Conservation (phyloP, 495 filamentous ascomycete genomes). For the Annulohypoxylon nitens region DNA sequence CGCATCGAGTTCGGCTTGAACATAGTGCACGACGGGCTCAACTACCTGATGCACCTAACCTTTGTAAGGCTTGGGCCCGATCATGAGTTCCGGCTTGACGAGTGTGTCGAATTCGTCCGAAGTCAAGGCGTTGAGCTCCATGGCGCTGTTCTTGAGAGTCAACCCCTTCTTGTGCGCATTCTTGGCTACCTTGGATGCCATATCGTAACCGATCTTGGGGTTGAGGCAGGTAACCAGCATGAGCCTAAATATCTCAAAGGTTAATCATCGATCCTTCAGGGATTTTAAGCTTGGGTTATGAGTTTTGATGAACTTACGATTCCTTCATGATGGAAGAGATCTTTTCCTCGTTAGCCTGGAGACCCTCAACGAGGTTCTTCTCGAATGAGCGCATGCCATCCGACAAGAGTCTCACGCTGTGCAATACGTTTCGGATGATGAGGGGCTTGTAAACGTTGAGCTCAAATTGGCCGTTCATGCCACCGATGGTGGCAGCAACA, state of each 20-base stretch:
- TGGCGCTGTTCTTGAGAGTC: slow-evolving; percentile 90
- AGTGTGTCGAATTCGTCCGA: slow-evolving; percentile 91
- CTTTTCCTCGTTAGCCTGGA: slow-evolving; percentile 92
- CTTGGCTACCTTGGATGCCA: slow-evolving; percentile 98
- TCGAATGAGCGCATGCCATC: slow-evolving; percentile 97
- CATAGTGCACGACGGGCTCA: slow-evolving; percentile 45
- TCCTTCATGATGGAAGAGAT: slow-evolving; percentile 91
- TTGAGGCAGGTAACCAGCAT: slow-evolving; percentile 99
- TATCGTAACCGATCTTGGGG: slow-evolving; percentile 98
- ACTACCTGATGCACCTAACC: slow-evolving; percentile 45
- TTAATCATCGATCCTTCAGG: slow-evolving; percentile 16
- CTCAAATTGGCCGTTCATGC: slow-evolving; percentile 98
- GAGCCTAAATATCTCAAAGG: slow-evolving; percentile 66
- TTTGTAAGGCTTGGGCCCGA: slow-evolving; percentile 78
- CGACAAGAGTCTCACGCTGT: slow-evolving; percentile 85
- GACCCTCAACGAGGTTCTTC: slow-evolving; percentile 88
- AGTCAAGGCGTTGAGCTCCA: slow-evolving; percentile 92
- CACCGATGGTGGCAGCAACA: slow-evolving; percentile 88
- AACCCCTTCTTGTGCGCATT: slow-evolving; percentile 98
- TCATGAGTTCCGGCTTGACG: slow-evolving; percentile 97
- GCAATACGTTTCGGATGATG: slow-evolving; percentile 92
- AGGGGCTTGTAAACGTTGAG: slow-evolving; percentile 99
- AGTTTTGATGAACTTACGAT: slow-evolving; percentile 61
- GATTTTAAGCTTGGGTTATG: background rate
- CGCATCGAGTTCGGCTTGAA: slow-evolving; percentile 40